Percentiles rank a stretch among this genome's conserved stretches.
These are phyloP conservation scores for Talaromyces thailandensis DNA, from an alignment of 495 filamentous ascomycete genomes.

Conservation along the genomic window DNA sequence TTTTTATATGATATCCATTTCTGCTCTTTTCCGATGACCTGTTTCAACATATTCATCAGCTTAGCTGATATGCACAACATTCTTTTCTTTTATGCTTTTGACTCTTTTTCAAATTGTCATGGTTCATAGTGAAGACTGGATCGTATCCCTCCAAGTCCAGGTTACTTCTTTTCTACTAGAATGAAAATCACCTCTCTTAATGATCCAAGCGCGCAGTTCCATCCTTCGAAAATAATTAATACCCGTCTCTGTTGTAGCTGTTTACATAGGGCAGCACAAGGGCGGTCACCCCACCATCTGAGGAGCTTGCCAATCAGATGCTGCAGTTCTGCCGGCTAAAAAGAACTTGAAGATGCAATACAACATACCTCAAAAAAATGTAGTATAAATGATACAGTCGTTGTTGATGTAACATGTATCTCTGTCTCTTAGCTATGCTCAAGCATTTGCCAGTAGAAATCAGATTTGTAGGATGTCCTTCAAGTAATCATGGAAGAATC, in stretches of 20 bases:
- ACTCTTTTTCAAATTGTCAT: background rate
- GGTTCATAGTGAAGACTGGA: background rate
- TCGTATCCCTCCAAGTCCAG: background rate
- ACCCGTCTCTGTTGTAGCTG: background rate
- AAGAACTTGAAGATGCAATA: background rate
- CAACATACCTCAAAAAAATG: background rate
- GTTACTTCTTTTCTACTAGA: background rate
- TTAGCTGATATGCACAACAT: background rate
- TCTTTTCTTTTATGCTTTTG: background rate
- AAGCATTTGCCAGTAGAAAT: background rate
- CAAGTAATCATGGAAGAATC: background rate
- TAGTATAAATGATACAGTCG: background rate
- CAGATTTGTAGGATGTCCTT: background rate
- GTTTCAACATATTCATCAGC: background rate
- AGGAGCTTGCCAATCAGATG: background rate
- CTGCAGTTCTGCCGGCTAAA: background rate
- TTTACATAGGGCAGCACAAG: background rate
- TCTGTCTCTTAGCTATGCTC: background rate
- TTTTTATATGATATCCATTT: slow-evolving; percentile 2
- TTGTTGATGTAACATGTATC: background rate
- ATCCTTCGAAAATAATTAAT: background rate
- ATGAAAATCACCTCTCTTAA: background rate
- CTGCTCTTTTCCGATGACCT: background rate
- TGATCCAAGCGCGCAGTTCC: background rate
- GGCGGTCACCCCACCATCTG: background rate